Evolutionary conservation across 2,329 filamentous ascomycete genomes (phyloP), one percentile per base, ranked within the genome.

Genomic region (Ascochyta clinopodiicola): DNA sequence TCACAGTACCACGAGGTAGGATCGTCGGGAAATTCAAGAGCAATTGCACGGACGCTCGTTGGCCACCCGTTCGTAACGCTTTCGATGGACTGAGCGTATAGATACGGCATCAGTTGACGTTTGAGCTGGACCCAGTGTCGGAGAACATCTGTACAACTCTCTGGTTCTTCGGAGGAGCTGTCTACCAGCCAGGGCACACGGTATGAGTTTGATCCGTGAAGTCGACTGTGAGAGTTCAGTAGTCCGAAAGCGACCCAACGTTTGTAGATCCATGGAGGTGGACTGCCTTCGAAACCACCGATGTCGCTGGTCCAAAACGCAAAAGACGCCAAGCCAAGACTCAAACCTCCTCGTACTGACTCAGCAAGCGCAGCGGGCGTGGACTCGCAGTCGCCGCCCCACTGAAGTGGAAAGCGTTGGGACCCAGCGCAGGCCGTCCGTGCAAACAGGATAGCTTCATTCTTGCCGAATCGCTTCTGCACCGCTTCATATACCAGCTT

Each of bases 181-280:
- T 90, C 88, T 56, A 90, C 86, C 38, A 85, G 82, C 88, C 88
- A 91, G 2, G 88, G 88, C n/a, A 91, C 88, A 17, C 88, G 86
- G 75, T 90, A 91, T 3, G 85, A 88, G 57, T 80, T 84, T 45
- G 85, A 88, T 2, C 88, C 88, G 69, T 91, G 88, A 10, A 91
- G 80, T 13, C 88, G 82, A 34, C 86, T 89, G 72, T 91, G 88
- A 9, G 84, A 85, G 62, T 87, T 90, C 36, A 91, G 76, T 1
- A 91, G 80, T 0, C 88, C 88, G 72, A 91, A 90, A n/a, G 87
- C 87, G 6, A 91, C 87, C 88, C 88, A 91, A 44, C 88, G 85
- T 77, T 91, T 91, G 75, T 91, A 91, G 64, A 91, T 84, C 78
- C 85, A 87, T 0, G 85, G 86, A 2, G 80, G 82, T 3, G 88